Evolutionary conservation across 306 rosid species (phyloP), one percentile per base, ranked within the genome.

Genomic region (Prunus fruticosa): DNA sequence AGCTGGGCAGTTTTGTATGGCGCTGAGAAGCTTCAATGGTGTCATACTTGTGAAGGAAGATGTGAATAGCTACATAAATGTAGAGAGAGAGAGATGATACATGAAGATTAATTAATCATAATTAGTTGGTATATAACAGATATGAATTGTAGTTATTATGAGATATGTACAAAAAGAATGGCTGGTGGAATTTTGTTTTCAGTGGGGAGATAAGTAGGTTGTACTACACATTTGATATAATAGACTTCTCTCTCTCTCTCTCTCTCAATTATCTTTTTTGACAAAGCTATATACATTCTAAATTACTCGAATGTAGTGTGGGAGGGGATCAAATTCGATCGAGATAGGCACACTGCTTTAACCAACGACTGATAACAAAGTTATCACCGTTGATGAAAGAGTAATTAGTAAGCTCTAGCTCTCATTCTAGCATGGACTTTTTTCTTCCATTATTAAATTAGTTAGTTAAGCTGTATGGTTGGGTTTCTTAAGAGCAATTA

Each of bases 391-490:
- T 57, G 79, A 80, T 75, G 11, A 65, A 25, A 27, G 25, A 32
- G 67, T 30, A 56, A 41, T 46, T 58, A 30, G 73, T 79, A 68
- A 63, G 64, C 78, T 52, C 49, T 74, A 23, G 54, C 82, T 79
- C 80, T 76, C 75, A 69, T 72, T 70, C 64, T 41, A 43, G 38
- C 57, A 49, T 76, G 79, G 78, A 41, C 22, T 19, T 67, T n/a
- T 53, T 14, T 64, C 45, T 53, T 68, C 49, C 67, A 74, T 71
- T 72, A 73, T 73, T 63, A 47, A 34, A 47, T 71, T 75, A 75
- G 81, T 84, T 87, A 85, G 85, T 85, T 84, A 87, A 67, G 79
- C 67, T 41, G 34, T 32, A 53, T 30, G 74, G 87, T 75, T 76
- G 70, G 66, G 70, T 65, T 87, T 73, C 53, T 71, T 19, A 23